Conservation (phyloP, 331 rosid species). For the Pyracantha coccinea region DNA sequence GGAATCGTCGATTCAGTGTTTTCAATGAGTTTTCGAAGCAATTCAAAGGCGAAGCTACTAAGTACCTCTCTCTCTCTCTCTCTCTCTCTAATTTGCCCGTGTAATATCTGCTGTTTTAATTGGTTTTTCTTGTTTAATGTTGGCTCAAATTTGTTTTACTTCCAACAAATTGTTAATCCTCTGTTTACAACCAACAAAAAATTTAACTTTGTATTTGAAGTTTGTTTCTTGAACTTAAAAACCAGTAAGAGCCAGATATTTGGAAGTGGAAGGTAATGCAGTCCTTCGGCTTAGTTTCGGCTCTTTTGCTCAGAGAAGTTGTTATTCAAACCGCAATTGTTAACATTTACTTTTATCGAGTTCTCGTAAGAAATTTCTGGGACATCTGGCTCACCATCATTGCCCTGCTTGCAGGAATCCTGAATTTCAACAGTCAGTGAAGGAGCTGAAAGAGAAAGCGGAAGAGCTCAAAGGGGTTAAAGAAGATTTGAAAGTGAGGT, state of each 20-base stretch:
- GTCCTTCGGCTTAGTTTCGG: not conserved
- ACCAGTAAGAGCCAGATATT: not conserved
- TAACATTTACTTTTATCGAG: not conserved
- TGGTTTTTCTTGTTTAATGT: not conserved
- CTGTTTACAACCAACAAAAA: not conserved
- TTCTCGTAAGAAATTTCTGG: not conserved
- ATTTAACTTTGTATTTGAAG: not conserved
- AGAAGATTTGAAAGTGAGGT: constrained; percentile 73
- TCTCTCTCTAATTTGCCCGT: not conserved
- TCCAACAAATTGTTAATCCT: not conserved
- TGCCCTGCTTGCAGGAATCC: constrained; percentile 42
- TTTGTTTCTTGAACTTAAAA: not conserved
- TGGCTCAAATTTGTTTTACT: not conserved
- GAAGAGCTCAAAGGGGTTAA: constrained; percentile 65
- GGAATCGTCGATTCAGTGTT: constrained; percentile 49
- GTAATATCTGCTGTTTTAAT: not conserved
- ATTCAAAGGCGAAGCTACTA: constrained; percentile 63
- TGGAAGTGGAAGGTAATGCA: not conserved
- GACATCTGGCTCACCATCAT: not conserved
- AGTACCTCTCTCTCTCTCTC: constrained; percentile 22
- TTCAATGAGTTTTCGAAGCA: constrained; percentile 78
- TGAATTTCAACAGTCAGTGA: constrained; percentile 69
- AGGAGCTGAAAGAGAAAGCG: constrained; percentile 75
- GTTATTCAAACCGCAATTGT: not conserved
- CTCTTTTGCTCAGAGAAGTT: not conserved